A percentile compares a stretch with the other conserved stretches of the same genome.
These are phyloP conservation scores for Scedosporium apiospermum DNA, from an alignment of 2,329 filamentous ascomycete species.

Conservation along the genomic window DNA sequence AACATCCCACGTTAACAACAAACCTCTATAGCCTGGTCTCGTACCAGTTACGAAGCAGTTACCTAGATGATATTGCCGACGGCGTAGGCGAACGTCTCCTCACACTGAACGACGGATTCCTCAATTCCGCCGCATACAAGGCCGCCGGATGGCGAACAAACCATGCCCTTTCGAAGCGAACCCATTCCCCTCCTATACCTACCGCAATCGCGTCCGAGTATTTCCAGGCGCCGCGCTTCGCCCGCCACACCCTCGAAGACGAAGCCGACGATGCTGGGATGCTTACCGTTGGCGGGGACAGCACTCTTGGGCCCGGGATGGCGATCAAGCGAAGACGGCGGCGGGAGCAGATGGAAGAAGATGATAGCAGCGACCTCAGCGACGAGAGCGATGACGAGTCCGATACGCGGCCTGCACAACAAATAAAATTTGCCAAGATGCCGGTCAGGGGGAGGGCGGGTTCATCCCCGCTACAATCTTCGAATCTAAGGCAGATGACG, in stretches of 20 bases:
- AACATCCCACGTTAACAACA: conserved; percentile 13
- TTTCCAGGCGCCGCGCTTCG: conserved; percentile 61
- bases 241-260: conserved; percentile 56
- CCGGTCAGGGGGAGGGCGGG: conserved; percentile 77
- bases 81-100: conserved; percentile 79
- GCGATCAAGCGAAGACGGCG: conserved; percentile 57
- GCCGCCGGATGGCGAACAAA: conserved; percentile 72
- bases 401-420: conserved; percentile 65
- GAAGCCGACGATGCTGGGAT: conserved; percentile 65
- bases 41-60: conserved; percentile 73
- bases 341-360: conserved; percentile 70
- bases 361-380: conserved; percentile 76
- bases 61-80: conserved; percentile 71
- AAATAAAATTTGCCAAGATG: conserved; percentile 96
- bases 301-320: conserved; percentile 59
- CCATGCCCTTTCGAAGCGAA: conserved; percentile 67
- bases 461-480: conserved; percentile 73
- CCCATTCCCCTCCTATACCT: conserved; percentile 77
- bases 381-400: conserved; percentile 76
- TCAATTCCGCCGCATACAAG: conserved; percentile 75
- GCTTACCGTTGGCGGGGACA: conserved; percentile 56
- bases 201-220: conserved; percentile 76
- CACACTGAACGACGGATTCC: conserved; percentile 66
- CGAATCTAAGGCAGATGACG: conserved; percentile 43
- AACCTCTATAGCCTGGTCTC: conserved; percentile 56